These are phyloP conservation scores for Saturnispora besseyi DNA, from an alignment of 805 yeast species.

Conservation along the genomic window DNA sequence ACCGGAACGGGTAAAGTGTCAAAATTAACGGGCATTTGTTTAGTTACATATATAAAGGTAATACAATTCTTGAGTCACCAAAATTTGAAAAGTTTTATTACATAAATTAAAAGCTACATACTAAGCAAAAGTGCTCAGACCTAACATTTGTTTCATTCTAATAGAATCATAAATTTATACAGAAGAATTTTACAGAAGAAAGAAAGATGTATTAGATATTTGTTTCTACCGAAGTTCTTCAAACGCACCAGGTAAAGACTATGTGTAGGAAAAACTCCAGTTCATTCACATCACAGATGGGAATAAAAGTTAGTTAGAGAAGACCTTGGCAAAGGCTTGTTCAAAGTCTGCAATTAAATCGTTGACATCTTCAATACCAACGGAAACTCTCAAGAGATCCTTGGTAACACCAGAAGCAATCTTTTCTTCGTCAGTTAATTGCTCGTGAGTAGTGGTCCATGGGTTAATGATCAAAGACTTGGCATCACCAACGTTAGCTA, in stretches of 20 bases:
- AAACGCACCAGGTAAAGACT: too few species aligned
- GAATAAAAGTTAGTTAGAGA: constrained; percentile 15
- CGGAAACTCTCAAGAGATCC: constrained; percentile 80
- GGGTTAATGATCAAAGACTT: constrained; percentile 95
- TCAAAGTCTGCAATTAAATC: constrained; percentile 86
- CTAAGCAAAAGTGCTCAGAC: too few species aligned
- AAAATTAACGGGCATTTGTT: constrained; percentile 1
- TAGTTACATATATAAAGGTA: not conserved
- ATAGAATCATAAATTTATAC: too few species aligned
- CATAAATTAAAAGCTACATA: too few species aligned
- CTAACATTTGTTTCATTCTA: too few species aligned
- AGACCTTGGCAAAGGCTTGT: constrained; percentile 67
- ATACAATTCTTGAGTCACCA: too few species aligned
- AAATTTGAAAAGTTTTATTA: too few species aligned
- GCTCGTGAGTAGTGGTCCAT: constrained; percentile 92
- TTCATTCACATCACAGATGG: not conserved
- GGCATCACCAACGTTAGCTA: constrained; percentile 96
- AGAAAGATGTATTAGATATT: too few species aligned
- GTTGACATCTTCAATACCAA: constrained; percentile 87
- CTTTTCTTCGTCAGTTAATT: constrained; percentile 75
- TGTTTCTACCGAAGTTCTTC: too few species aligned
- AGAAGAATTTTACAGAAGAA: too few species aligned
- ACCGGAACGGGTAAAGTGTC: constrained; percentile 15
- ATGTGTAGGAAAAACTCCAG: not conserved
- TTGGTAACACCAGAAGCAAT: constrained; percentile 76